Conservation (phyloP, 768 basidiomycete genomes). For the Termitomyces titanicus region DNA sequence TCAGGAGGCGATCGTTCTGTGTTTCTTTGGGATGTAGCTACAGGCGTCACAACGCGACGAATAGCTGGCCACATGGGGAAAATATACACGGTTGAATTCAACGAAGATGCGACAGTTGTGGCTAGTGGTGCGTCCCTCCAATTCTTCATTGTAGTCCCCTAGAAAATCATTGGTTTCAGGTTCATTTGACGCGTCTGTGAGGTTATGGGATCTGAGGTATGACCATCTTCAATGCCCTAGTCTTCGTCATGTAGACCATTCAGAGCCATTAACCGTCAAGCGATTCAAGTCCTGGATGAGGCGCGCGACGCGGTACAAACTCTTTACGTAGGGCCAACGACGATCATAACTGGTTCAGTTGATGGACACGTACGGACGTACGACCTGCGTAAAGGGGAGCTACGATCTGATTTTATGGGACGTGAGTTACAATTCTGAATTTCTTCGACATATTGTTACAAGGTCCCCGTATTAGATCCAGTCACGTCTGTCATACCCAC, state of each 20-base stretch:
- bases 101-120: slow-evolving; percentile 79
- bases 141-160: not conserved
- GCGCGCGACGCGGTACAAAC: slow-evolving; percentile 85
- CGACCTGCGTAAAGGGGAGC: slow-evolving; percentile 90
- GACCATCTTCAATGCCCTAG: slow-evolving; percentile 13
- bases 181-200: slow-evolving; percentile 88
- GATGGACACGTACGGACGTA: slow-evolving; percentile 93
- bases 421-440: slow-evolving; percentile 47
- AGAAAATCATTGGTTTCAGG: slow-evolving; percentile 39
- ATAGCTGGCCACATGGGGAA: slow-evolving; percentile 89
- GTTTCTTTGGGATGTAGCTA: slow-evolving; percentile 94
- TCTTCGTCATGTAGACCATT: not conserved
- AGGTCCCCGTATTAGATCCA: slow-evolving; percentile 57
- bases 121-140: slow-evolving; percentile 65
- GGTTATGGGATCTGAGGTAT: slow-evolving; percentile 90
- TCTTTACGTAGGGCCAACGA: slow-evolving; percentile 61
- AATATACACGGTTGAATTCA: slow-evolving; percentile 89
- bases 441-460: slow-evolving; percentile 4
- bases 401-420: slow-evolving; percentile 87
- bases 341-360: slow-evolving; percentile 79
- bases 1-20: slow-evolving; percentile 92
- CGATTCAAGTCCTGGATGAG: slow-evolving; percentile 90
- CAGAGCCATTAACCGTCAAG: slow-evolving; percentile 61
- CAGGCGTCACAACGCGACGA: slow-evolving; percentile 78
- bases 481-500: slow-evolving; percentile 83